Evolutionary conservation across 495 filamentous ascomycete species (phyloP), one percentile per base, ranked within the genome.

Genomic region (Coniosporium apollinis): DNA sequence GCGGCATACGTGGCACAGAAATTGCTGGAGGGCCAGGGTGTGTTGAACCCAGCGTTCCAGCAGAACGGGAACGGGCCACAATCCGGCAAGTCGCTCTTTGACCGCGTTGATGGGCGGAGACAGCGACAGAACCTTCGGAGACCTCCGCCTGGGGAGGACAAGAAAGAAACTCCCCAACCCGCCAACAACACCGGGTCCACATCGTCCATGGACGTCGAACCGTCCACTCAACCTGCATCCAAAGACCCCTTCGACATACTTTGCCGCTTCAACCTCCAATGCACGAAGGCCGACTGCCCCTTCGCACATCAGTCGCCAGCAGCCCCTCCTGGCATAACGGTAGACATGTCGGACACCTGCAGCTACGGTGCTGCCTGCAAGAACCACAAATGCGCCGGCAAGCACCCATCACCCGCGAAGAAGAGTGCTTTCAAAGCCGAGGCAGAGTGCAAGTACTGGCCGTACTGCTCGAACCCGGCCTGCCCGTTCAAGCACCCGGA

Each of bases 301-400:
- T 96, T 82, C 52, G 89, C 82, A 18, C 89, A 99, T 48, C 89
- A 94, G 54, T 93, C 86, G 10, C 82, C 89, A 18, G 86, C 80
- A 15, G 85, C 87, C 24, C 80, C 82, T 11, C 77, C 76, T n/a
- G 81, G 78, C 16, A 66, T 65, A n/a, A 65, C 74, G 2, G 59
- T 94, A 33, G 91, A 94, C 53, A 59, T 84, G 36, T 65, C 64
- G 22, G 86, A 94, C 49, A 60, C 64, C 20, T 99, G 89, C 60
- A 63, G 74, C 24, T 94, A 74, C 51, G 89, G 85, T 10, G 82
- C 71, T 3, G 82, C 82, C 14, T 99, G 89, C 70, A 89, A 85
- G 55, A 99, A 94, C 60, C 65, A 68, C 25, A 99, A 99, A 56
- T 99, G 89, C 48, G 79, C 79, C 1, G 86, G 72, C 17, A 76